Conservation (phyloP, 306 rosid species). For the Castanopsis chinensis region DNA sequence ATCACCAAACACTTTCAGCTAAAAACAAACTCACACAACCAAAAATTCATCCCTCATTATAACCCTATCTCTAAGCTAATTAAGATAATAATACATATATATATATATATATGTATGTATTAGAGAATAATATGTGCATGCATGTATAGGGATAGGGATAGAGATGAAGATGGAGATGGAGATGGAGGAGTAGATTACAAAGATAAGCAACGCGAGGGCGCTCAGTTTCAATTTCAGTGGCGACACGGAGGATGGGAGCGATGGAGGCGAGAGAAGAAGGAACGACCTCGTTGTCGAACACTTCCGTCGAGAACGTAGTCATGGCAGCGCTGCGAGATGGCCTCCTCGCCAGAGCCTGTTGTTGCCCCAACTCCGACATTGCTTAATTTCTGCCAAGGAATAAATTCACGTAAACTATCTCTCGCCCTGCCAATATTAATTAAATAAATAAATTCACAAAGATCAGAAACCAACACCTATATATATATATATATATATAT, state of each 20-base stretch:
- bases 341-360: constrained; percentile 56
- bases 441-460: not conserved
- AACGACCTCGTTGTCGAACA: constrained; percentile 88
- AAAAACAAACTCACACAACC: not conserved
- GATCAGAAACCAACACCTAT: not conserved
- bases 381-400: not conserved
- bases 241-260: constrained; percentile 88
- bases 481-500: too few species aligned
- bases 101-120: too few species aligned
- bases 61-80: too few species aligned
- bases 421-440: not conserved
- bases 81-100: too few species aligned
- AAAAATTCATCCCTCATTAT: not conserved
- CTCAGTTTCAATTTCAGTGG: constrained; percentile 77
- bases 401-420: not conserved
- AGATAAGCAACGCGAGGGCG: constrained; percentile 93
- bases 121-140: not conserved
- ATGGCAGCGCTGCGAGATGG: constrained; percentile 84
- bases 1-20: not conserved
- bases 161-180: not conserved
- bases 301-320: constrained; percentile 85
- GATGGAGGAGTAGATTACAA: constrained; percentile 34
- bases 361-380: constrained; percentile 65
- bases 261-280: constrained; percentile 88
- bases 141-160: not conserved